phyloP scores from a whole-genome alignment of 495 filamentous ascomycete species.

The Xylaria scruposa region DNA sequence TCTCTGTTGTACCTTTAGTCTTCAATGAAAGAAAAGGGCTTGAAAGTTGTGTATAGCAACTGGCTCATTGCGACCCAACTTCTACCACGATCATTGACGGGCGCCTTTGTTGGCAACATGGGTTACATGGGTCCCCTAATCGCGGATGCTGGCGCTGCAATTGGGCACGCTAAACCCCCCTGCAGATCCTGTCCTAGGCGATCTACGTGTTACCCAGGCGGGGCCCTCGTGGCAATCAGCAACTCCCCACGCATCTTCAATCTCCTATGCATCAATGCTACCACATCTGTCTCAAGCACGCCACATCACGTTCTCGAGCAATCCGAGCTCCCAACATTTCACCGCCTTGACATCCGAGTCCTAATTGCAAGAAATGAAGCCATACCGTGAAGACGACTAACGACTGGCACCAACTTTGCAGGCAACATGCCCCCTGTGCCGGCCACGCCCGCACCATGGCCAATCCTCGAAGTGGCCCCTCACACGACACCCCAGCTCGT shows the following conservation, averaged over 20 bases:
- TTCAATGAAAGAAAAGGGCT: not conserved
- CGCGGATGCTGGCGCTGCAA: not conserved
- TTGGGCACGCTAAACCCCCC: constrained; percentile 1
- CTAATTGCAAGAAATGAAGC: constrained; percentile 1
- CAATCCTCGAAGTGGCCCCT: constrained; percentile 45
- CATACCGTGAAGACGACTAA: not conserved
- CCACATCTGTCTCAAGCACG: not conserved
- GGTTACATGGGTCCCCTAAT: not conserved
- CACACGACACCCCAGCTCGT: constrained; percentile 60
- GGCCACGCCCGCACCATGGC: constrained; percentile 31
- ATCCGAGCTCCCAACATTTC: not conserved
- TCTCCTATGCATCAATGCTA: not conserved
- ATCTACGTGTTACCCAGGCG: not conserved
- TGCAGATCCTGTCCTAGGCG: not conserved
- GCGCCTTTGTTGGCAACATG: not conserved
- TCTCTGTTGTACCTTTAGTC: no score
- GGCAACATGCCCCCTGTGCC: constrained; percentile 24
- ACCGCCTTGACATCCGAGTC: not conserved
- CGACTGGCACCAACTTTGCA: not conserved
- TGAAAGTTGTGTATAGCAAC: not conserved
- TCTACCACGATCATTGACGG: not conserved
- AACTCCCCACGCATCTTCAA: not conserved
- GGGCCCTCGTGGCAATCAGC: not conserved
- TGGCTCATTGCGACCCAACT: constrained; percentile 3
- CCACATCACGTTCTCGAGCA: not conserved